Evolutionary conservation across 2,329 filamentous ascomycete genomes (phyloP).

Genomic region (Decorospora gaudefroyi): DNA sequence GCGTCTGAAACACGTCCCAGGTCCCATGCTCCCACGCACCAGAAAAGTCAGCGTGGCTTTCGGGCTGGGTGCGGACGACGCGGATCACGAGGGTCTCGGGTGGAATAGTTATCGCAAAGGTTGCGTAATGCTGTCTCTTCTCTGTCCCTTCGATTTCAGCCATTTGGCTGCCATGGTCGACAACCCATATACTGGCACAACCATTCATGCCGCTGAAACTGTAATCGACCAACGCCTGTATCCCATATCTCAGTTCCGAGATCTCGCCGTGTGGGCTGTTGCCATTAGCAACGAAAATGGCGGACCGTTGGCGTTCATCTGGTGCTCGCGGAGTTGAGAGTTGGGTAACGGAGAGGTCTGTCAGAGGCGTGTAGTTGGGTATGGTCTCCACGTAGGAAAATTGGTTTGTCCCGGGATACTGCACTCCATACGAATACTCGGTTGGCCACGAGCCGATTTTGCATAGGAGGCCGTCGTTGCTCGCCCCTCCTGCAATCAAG

Average conservation of each 20-base stretch:
- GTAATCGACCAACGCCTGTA: conserved; percentile 46
- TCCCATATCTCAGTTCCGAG: conserved; percentile 51
- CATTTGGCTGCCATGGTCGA: conserved; percentile 38
- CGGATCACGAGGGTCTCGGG: conserved; percentile 38
- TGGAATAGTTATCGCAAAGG: conserved; percentile 47
- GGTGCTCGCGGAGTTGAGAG: conserved; percentile 26
- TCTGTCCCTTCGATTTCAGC: conserved; percentile 34
- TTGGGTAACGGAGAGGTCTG: conserved; percentile 51
- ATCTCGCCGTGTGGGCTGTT: conserved; percentile 51
- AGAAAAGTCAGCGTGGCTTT: conserved; percentile 23
- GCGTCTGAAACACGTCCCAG: conserved; percentile 35
- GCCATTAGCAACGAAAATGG: conserved; percentile 51
- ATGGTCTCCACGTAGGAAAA: conserved; percentile 63
- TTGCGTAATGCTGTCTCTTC: conserved; percentile 37
- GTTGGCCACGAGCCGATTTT: conserved; percentile 59
- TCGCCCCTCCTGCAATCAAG: conserved; percentile 77
- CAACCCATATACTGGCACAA: conserved; percentile 46
- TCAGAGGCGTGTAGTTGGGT: conserved; percentile 62
- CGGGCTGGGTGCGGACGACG: conserved; percentile 29
- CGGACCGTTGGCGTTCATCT: conserved; percentile 29
- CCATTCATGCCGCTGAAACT: conserved; percentile 39
- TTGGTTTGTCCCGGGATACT: conserved; percentile 52
- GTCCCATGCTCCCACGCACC: conserved; percentile 31
- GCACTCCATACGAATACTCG: conserved; percentile 57
- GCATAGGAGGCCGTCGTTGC: conserved; percentile 76